Base-by-base conservation (phyloP, 768 basidiomycete genomes). In the Phlebiopsis gigantea region DNA sequence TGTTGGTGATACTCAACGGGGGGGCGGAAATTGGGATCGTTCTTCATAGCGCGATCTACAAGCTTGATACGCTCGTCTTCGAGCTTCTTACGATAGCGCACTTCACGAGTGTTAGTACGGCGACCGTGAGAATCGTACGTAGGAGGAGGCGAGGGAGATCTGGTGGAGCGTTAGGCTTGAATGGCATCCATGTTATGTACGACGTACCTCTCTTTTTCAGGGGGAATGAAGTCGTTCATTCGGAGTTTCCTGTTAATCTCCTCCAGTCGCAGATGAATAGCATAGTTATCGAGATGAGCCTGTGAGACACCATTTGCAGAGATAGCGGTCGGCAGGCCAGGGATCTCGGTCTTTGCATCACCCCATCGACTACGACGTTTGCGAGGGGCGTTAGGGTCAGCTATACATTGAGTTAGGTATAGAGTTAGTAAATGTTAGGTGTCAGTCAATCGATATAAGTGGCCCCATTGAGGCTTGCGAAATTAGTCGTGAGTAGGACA, bases 321-420 rank as follows among this genome's bases (percentile, higher is more conserved):
- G 62, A 99, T 95, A 46, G 94, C 93, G 44, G 94, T 96, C 5
- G 97, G 97, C 53, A 98, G 73, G 55, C 93, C 95, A 55, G 94
- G 91, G 49, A 94, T 88, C 63, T 95, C 89, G 50, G 87, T 83
- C 71, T 91, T 91, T 58, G 84, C 90, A 64, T 97, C 96, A 62
- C 97, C 97, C 95, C 95, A 99, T 57, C 97, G 90, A 67, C 94
- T 97, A 63, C 93, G 89, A 61, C 96, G 85, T 76, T 98, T 98
- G 61, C 95, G 87, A 63, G 93, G 85, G 62, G 86, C 88, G 69
- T 93, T 90, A 56, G 85, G 80, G 69, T 89, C 85, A 79, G 84
- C 89, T 90, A 62, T n/a, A 58, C 53, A 45, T 53, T 65, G 34
- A 63, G 63, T 59, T 71, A 68, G 76, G 67, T 71, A 75, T 63